These are phyloP conservation scores for Cadophora sp. DNA, from an alignment of 2,329 filamentous ascomycete species.

Conservation along the genomic window DNA sequence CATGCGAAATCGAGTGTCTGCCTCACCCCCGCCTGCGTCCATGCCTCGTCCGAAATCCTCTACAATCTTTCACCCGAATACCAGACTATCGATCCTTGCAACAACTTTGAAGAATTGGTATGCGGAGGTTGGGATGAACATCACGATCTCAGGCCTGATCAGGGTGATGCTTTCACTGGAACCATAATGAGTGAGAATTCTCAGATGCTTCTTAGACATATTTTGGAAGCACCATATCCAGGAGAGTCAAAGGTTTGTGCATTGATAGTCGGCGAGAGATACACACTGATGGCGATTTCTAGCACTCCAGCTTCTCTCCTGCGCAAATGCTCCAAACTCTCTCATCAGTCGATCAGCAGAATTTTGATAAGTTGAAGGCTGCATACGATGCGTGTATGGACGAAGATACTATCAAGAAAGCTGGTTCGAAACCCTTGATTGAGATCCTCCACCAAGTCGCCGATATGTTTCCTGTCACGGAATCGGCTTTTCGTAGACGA, in stretches of 20 bases:
- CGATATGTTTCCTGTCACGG: conserved; percentile 50
- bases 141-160: conserved; percentile 70
- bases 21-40: conserved; percentile 65
- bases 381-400: conserved; percentile 72
- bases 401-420: conserved; percentile 60
- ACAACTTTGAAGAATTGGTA: conserved; percentile 71
- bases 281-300: conserved; percentile 20
- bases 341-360: conserved; percentile 60
- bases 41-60: conserved; percentile 67
- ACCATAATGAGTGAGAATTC: conserved; percentile 67
- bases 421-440: conserved; percentile 62
- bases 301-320: conserved; percentile 59
- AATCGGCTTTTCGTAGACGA: conserved; percentile 24
- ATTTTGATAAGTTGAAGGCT: conserved; percentile 70
- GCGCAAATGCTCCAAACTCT: conserved; percentile 46
- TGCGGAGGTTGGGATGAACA: conserved; percentile 71
- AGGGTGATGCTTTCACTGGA: conserved; percentile 64
- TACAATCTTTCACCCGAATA: conserved; percentile 68
- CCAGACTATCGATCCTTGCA: conserved; percentile 69
- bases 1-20: conserved; percentile 49
- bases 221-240: conserved; percentile 65
- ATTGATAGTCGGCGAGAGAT: background rate
- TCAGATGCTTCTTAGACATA: conserved; percentile 64
- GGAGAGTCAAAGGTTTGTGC: conserved; percentile 46
- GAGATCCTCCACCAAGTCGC: conserved; percentile 61